A percentile compares a stretch with the other conserved stretches of the same genome.
Evolutionary conservation across 164 flowering plant genomes (phyloP).

Genomic region (Berberis thunbergii): DNA sequence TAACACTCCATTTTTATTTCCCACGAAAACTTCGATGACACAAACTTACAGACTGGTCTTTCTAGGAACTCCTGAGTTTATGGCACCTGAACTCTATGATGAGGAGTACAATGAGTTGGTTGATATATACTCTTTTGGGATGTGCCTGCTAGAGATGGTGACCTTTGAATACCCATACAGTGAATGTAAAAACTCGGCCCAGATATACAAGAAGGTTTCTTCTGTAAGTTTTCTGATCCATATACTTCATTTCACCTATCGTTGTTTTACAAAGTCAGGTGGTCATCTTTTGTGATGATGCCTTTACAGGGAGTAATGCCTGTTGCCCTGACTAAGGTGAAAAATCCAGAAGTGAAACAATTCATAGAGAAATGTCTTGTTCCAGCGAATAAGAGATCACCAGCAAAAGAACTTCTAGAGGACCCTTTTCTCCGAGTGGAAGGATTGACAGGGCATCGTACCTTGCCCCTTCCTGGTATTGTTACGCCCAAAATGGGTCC

Average conservation of each 20-base stretch:
- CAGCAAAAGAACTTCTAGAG: constrained; percentile 55
- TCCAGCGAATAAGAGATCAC: constrained; percentile 38
- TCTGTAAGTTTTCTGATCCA: constrained; percentile 28
- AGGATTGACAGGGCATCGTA: constrained; percentile 16
- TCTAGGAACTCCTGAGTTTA: constrained; percentile 62
- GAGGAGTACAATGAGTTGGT: constrained; percentile 61
- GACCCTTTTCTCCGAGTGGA: constrained; percentile 54
- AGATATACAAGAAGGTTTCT: constrained; percentile 57
- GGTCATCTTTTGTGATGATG: constrained; percentile 5
- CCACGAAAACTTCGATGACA: too few relatives aligned
- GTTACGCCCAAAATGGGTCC: constrained; percentile 33
- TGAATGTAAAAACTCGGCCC: constrained; percentile 58
- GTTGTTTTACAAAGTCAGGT: neutral
- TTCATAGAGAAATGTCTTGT: constrained; percentile 61
- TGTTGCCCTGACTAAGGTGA: constrained; percentile 43
- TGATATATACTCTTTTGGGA: constrained; percentile 67
- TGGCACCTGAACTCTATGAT: constrained; percentile 72
- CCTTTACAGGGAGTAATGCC: constrained; percentile 56
- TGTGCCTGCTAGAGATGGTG: constrained; percentile 76
- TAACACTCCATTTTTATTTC: too few relatives aligned
- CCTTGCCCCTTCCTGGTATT: constrained; percentile 31
- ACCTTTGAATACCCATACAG: constrained; percentile 60
- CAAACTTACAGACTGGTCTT: too few relatives aligned
- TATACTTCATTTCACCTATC: neutral
- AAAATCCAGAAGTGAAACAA: constrained; percentile 31